Evolutionary conservation across 768 basidiomycete genomes (phyloP).

Genomic region (Rhizopogon sp.): DNA sequence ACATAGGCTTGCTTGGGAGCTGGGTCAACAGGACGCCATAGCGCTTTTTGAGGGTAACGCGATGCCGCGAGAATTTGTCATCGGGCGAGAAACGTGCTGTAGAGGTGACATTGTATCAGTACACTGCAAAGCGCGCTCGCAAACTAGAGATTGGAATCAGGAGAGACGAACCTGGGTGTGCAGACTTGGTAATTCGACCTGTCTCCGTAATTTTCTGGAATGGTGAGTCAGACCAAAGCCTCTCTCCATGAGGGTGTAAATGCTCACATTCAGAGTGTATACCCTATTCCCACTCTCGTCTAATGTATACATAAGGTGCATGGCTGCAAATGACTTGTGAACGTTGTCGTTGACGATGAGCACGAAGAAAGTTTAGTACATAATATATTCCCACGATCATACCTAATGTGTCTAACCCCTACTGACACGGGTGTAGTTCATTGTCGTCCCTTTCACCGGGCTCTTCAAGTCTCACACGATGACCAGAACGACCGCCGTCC

Average conservation of each 20-base stretch:
- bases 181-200: constrained; percentile 89
- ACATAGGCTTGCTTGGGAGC: constrained; percentile 84
- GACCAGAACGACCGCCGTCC: constrained; percentile 40
- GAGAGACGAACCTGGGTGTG: constrained; percentile 79
- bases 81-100: constrained; percentile 97
- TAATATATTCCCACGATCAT: constrained; percentile 4
- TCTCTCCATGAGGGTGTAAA: background rate
- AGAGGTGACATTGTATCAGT: background rate
- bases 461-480: constrained; percentile 17
- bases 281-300: constrained; percentile 74
- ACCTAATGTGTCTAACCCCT: background rate
- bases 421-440: no score
- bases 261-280: constrained; percentile 89
- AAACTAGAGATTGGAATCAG: background rate
- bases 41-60: constrained; percentile 95
- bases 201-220: constrained; percentile 76
- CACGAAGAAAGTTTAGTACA: background rate
- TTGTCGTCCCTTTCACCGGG: background rate
- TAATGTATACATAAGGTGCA: constrained; percentile 97
- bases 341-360: background rate
- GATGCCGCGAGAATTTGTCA: constrained; percentile 97
- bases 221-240: constrained; percentile 1
- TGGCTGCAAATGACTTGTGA: constrained; percentile 31
- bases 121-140: background rate
- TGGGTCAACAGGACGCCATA: constrained; percentile 87